phyloP scores from a whole-genome alignment of 2,329 filamentous ascomycete species.

The Cytospora paraplurivora region DNA sequence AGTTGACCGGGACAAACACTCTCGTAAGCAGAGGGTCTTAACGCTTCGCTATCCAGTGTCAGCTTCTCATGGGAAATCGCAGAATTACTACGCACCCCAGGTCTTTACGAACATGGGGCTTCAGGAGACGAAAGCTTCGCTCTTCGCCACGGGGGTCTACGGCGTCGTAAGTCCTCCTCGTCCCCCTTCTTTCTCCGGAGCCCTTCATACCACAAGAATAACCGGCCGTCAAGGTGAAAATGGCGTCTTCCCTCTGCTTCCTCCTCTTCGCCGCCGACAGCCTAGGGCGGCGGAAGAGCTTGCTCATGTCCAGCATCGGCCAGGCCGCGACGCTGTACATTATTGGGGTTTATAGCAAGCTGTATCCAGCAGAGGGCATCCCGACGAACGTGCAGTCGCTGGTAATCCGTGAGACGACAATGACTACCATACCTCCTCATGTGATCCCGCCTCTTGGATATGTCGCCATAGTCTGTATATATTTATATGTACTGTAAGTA shows the following conservation, averaged over 20 bases:
- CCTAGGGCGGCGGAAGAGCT: constrained; percentile 61
- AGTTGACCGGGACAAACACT: constrained; percentile 24
- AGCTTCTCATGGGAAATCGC: background rate
- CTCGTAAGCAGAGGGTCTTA: background rate
- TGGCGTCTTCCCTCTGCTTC: constrained; percentile 64
- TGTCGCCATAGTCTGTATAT: constrained; percentile 70
- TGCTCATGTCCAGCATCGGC: constrained; percentile 66
- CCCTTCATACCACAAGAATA: background rate
- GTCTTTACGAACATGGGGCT: constrained; percentile 70
- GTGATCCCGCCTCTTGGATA: constrained; percentile 68
- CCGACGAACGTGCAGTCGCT: background rate
- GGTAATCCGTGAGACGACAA: constrained; percentile 6
- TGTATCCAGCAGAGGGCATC: background rate
- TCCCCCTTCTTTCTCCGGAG: background rate
- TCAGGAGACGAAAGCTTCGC: constrained; percentile 53
- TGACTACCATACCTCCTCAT: background rate
- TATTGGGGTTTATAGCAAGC: constrained; percentile 11
- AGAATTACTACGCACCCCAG: constrained; percentile 68
- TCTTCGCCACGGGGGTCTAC: constrained; percentile 75
- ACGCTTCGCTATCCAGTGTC: background rate
- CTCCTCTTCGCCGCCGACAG: constrained; percentile 69
- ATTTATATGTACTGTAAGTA: constrained; percentile 62
- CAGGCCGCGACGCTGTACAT: constrained; percentile 54
- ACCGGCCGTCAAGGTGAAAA: constrained; percentile 47
- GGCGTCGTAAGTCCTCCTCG: constrained; percentile 53